A percentile compares a stretch with the other conserved stretches of the same genome.
Conservation (phyloP, 208 protist genomes). For the Trypanosoma cruzi region DNA sequence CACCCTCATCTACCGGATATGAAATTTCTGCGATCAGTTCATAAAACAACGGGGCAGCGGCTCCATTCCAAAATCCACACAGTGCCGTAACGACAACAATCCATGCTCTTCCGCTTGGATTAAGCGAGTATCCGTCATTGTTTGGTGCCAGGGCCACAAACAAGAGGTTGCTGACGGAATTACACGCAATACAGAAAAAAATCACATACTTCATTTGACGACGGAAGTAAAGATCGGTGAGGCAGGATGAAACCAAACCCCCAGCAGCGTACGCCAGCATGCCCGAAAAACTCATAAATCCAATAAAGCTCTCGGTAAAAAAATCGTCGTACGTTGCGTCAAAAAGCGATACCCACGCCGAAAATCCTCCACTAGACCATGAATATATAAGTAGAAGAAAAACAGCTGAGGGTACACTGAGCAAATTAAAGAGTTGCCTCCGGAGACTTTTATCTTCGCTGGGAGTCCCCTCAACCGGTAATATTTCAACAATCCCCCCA, state of each 20-base stretch:
- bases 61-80: constrained; percentile 89
- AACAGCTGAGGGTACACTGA: constrained; percentile 64
- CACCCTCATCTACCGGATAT: constrained; percentile 85
- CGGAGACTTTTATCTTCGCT: constrained; percentile 49
- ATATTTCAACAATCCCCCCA: constrained; percentile 1
- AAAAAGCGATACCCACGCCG: constrained; percentile 87
- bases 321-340: constrained; percentile 68
- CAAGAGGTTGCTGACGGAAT: constrained; percentile 73
- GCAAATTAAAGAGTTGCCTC: constrained; percentile 56
- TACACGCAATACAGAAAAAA: constrained; percentile 84
- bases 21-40: constrained; percentile 87
- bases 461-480: constrained; percentile 23
- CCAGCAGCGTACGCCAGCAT: constrained; percentile 79
- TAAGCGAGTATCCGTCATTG: constrained; percentile 73
- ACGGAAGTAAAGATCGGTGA: constrained; percentile 80
- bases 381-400: constrained; percentile 83
- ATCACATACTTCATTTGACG: constrained; percentile 92
- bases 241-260: constrained; percentile 74
- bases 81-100: constrained; percentile 73
- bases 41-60: constrained; percentile 87
- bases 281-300: constrained; percentile 83
- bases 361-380: constrained; percentile 84
- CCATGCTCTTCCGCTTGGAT: constrained; percentile 62
- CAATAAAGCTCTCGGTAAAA: constrained; percentile 75
- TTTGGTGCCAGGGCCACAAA: constrained; percentile 83